Evolutionary conservation across 768 basidiomycete species (phyloP), one percentile per base, ranked within the genome.

Genomic region (Saitozyma podzolica): DNA sequence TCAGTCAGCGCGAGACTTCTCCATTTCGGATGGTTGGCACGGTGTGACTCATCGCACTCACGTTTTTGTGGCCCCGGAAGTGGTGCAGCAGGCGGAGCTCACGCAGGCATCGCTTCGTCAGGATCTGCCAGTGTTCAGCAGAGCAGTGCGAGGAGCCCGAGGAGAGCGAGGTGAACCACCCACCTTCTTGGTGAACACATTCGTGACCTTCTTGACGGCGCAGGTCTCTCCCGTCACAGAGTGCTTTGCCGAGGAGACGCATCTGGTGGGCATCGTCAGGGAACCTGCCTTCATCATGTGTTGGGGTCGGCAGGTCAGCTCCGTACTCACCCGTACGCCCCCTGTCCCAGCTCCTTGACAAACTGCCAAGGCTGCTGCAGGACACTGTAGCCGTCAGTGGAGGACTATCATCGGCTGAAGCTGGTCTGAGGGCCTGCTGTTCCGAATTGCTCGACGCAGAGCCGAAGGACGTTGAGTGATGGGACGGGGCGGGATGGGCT

Each of bases 51-150:
- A 8, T 14, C 43, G 9, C 16, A 65, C 86, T 59, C 51, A 97
- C 94, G 77, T 99, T 99, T 83, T 99, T 99, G 83, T 99, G 96
- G 6, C 95, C 93, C 70, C 96, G 86, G 82, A 99, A 99, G 80
- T 99, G 96, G 80, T 95, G 93, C 43, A 99, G 81, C 48, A 99
- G 83, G 77, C 82, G 79, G 81, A 99, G 91, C 82, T 99, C 96
- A 52, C 96, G 83, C 78, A 98, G 80, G 78, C 95, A 98, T 79
- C 96, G 84, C 81, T 99, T 99, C 54, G 95, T 97, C 70, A 98
- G 82, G 79, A 98, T 98, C 74, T 71, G 50, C 41, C 39, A 29
- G 29, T 29, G 8, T 17, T 68, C 49, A 68, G 63, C 54, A n/a
- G 53, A 16, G 52, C 20, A 11, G 61, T 29, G 29, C 29, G 29